Conservation (phyloP, 352 stramenopile genomes). For the Phytophthora europaea region DNA sequence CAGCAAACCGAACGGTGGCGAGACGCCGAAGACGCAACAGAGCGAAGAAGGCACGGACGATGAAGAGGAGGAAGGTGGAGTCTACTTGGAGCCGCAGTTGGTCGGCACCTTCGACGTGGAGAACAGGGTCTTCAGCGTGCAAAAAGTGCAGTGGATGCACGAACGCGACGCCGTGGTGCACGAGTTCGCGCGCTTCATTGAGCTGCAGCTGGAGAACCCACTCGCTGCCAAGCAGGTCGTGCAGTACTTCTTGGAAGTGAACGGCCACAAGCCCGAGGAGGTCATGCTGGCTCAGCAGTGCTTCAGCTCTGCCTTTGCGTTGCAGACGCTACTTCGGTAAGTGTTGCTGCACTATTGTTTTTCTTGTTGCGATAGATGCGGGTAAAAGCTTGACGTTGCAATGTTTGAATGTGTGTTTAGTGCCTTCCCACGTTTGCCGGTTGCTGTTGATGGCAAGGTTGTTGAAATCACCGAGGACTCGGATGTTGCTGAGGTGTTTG, state of each 20-base stretch:
- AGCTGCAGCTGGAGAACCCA: slow-evolving; percentile 73
- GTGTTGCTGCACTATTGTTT: slow-evolving; percentile 1
- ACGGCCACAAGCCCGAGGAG: slow-evolving; percentile 59
- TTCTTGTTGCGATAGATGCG: neutral
- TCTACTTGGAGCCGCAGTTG: slow-evolving; percentile 54
- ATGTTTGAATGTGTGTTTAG: slow-evolving; percentile 25
- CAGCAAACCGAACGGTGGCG: slow-evolving; percentile 41
- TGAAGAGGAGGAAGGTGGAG: slow-evolving; percentile 25
- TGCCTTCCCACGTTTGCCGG: slow-evolving; percentile 64
- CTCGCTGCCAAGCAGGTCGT: slow-evolving; percentile 52
- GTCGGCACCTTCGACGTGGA: slow-evolving; percentile 69
- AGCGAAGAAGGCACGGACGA: slow-evolving; percentile 58
- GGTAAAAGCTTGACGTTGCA: neutral
- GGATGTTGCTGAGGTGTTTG: slow-evolving; percentile 54
- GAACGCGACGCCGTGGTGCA: slow-evolving; percentile 70
- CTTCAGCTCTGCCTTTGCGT: slow-evolving; percentile 80
- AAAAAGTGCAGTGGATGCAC: slow-evolving; percentile 75
- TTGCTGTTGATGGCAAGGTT: slow-evolving; percentile 57
- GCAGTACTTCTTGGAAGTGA: slow-evolving; percentile 64
- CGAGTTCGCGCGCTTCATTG: slow-evolving; percentile 79
- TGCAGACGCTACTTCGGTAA: slow-evolving; percentile 78
- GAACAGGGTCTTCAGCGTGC: slow-evolving; percentile 67
- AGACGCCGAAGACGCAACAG: slow-evolving; percentile 38
- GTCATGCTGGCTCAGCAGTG: slow-evolving; percentile 66
- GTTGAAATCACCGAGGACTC: slow-evolving; percentile 59